Evolutionary conservation across 164 flowering plant species (phyloP), one percentile per base, ranked within the genome.

Genomic region (Vitis cinerea): DNA sequence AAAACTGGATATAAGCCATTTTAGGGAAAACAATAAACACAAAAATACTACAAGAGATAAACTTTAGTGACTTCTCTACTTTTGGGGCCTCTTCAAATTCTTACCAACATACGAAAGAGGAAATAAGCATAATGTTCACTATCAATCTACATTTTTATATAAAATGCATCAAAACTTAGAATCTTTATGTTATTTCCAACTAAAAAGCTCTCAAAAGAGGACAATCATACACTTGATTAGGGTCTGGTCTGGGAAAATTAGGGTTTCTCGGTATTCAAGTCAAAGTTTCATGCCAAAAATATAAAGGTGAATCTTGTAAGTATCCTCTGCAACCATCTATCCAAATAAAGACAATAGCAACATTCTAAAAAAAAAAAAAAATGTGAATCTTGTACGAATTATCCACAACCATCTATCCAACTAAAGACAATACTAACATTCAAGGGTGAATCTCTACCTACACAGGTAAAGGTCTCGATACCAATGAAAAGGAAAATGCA

Each of bases 391-490:
- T 19, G 30, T 52, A 16, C 11, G 53, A 17, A 52, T 54, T 31
- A 14, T 44, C 55, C 8, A 29, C 27, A 53, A 51, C 31, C 50
- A 55, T 9, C 11, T 29, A 14, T 17, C 8, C 54, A 27, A 17
- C 47, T 9, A 56, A 57, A 62, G 30, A 48, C 55, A 58, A 14
- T 9, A 63, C 55, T 8, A 44, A 11, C 44, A 49, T 16, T 56
- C 19, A 50, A 31, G 19, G 44, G 66, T 44, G 15, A 53, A 31
- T 49, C 27, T 62, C 17, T 82, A 92, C 99, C 97, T 94, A 97
- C 19, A 19, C 19, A 19, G 0, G 19, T 19, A 19, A 19, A 19
- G 19, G 19, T 19, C 19, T 19, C 19, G 1, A 19, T 19, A 19
- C 19, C 19, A 19, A 19, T 19, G 19, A 19, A 19, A 19, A 19